Evolutionary conservation across 2,329 filamentous ascomycete species (phyloP), one percentile per base, ranked within the genome.

Genomic region (Neofusicoccum sp.): DNA sequence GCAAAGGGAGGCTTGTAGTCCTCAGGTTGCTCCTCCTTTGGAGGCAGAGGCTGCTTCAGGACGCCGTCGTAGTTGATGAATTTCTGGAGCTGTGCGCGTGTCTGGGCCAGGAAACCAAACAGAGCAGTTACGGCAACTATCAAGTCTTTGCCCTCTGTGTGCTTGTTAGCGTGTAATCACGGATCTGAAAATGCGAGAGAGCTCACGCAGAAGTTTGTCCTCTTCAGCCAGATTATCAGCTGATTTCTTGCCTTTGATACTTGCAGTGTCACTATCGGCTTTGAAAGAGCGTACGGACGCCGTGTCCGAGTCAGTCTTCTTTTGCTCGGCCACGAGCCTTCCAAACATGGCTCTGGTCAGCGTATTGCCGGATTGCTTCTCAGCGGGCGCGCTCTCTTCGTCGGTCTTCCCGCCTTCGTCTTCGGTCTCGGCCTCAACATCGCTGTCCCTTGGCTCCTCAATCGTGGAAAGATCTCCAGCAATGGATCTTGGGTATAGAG

Each of bases 61-160:
- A 74, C 80, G 2, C 87, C 87, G 66, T 89, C 85, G 1, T 81
- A 80, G 63, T 84, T 83, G 34, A 89, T 78, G 68, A 85, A 85
- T 49, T 83, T 83, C 69, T 88, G 85, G 37, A 89, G 82, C 56
- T 85, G 81, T 29, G 84, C 80, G 64, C 95, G 87, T 16, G 93
- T 92, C 66, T 96, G 92, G 0, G 93, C 94, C 6, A 99, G 84
- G 72, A 96, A 99, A 29, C 89, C 89, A 70, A 91, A 92, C 1
- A 99, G 83, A 66, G 94, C 93, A 47, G 89, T 85, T 14, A 95
- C 91, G 0, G 95, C 93, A 54, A 87, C 84, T 68, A 87, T 90
- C 39, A 99, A 83, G 68, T 97, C 92, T 71, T 94, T 94, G 12
- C 92, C 93, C 72, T 93, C 87, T 39, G 31, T 16, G 6, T 3